Evolutionary conservation across 192 early-diverging fungal species (phyloP), one percentile per base, ranked within the genome.

Genomic region (Coemansia sp.): DNA sequence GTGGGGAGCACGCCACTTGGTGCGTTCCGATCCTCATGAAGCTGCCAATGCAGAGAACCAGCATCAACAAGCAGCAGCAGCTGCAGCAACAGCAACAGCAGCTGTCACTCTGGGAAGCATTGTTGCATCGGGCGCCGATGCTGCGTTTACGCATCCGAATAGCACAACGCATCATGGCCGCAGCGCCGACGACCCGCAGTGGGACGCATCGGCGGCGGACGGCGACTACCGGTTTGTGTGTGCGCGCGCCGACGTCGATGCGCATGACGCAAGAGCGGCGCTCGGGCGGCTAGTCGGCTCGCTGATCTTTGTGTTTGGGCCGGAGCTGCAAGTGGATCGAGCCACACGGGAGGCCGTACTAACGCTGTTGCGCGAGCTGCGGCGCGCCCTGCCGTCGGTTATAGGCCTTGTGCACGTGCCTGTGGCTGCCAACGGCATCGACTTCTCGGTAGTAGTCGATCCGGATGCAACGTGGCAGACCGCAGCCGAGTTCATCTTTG

Each of bases 221-320:
- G 58, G 58, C 33, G 74, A 69, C n/a, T 69, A 54, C 11, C 32
- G 38, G 4, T 74, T 69, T 59, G 75, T 75, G 36, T 83, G 81
- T 13, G 86, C 89, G 20, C 82, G 89, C 29, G 70, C 82, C 48
- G 88, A 91, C 58, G 78, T 70, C 15, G 84, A 80, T 29, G 64
- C 75, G 5, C 52, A 49, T 3, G 81, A 86, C 57, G 85, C 88
- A 1, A 84, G 84, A 19, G 86, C 88, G 3, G 69, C 77, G 19
- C 69, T 99, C 46, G 97, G 94, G 1, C 87, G 86, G 33, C 90
- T 98, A n/a, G 85, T 97, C 48, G 89, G 93, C 64, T 92, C 92
- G 5, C 68, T 97, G 40, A 81, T 97, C 59, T 91, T 92, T 17
- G 94, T 93, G 0, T 69, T 97, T 34, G 97, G 97, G 0, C 97